Percentiles rank a stretch among this genome's conserved stretches.
These are phyloP conservation scores for Eudorina sp. DNA, from an alignment of 139 green algal species.

Conservation along the genomic window DNA sequence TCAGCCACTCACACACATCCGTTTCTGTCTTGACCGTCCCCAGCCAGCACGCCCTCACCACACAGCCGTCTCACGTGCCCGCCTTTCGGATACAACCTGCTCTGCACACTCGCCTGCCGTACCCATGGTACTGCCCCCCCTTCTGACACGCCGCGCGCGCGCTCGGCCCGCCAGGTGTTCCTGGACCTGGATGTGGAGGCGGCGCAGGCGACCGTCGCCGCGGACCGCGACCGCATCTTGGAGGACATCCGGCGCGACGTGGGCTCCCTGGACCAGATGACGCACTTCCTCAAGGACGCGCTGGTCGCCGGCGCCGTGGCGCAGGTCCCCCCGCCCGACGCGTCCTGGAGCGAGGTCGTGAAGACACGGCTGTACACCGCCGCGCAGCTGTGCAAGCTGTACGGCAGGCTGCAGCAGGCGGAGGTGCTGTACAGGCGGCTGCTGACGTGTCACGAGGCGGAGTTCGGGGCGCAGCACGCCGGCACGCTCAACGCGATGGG, in stretches of 20 bases:
- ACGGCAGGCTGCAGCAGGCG: not conserved
- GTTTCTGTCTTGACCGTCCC: no score
- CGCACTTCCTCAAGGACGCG: not conserved
- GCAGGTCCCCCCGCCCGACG: not conserved
- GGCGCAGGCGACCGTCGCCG: not conserved
- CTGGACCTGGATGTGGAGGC: not conserved
- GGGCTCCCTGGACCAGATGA: not conserved
- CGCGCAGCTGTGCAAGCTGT: not conserved
- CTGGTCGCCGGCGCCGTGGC: not conserved
- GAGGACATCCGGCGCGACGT: slow-evolving; percentile 10
- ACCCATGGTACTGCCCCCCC: no score
- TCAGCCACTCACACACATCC: no score
- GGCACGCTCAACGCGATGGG: not conserved
- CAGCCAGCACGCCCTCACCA: no score
- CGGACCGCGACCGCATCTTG: not conserved
- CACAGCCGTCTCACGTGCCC: no score
- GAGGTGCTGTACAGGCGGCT: not conserved
- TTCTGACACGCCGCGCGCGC: no score
- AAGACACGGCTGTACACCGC: not conserved
- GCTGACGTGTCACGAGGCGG: slow-evolving; percentile 6
- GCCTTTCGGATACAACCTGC: no score
- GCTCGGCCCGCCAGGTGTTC: slow-evolving; percentile 17
- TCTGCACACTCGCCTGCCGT: no score
- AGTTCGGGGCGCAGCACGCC: slow-evolving; percentile 22
- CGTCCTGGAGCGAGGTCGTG: not conserved